phyloP scores from a whole-genome alignment of 768 basidiomycete genomes.

The Candolleomyces aberdarensis region DNA sequence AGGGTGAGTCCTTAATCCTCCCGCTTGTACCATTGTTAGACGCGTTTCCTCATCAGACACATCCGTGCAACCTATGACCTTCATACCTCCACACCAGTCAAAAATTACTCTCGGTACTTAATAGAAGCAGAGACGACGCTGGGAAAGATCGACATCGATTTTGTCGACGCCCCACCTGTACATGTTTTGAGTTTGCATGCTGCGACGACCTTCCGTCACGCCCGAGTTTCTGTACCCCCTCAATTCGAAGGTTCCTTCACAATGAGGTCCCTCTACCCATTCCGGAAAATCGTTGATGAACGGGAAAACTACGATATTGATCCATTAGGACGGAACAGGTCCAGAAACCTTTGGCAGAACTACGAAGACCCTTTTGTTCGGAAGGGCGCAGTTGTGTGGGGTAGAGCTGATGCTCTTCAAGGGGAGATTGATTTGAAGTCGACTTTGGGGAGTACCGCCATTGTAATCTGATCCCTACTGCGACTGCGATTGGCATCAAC shows the following conservation, averaged over 20 bases:
- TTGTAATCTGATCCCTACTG: too few relatives aligned
- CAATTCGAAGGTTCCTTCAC: not conserved
- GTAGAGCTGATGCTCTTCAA: too few relatives aligned
- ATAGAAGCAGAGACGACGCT: not conserved
- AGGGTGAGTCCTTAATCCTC: not conserved
- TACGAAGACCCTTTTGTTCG: not conserved
- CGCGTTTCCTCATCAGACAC: not conserved
- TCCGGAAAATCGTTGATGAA: not conserved
- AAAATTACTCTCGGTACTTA: too few relatives aligned
- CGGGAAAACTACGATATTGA: not conserved
- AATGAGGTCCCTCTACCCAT: not conserved
- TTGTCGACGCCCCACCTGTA: not conserved
- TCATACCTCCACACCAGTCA: too few relatives aligned
- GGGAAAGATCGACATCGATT: not conserved
- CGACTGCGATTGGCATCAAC: too few relatives aligned
- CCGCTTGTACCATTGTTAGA: not conserved
- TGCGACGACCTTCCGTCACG: not conserved
- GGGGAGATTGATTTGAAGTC: too few relatives aligned
- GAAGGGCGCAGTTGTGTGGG: not conserved
- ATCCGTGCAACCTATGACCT: not conserved
- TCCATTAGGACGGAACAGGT: not conserved
- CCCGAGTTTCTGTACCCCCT: not conserved
- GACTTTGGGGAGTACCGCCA: too few relatives aligned
- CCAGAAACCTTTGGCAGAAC: not conserved
- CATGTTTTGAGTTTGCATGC: too few relatives aligned